Evolutionary conservation across 2,329 filamentous ascomycete species (phyloP).

Genomic region (Penicillium sp.): DNA sequence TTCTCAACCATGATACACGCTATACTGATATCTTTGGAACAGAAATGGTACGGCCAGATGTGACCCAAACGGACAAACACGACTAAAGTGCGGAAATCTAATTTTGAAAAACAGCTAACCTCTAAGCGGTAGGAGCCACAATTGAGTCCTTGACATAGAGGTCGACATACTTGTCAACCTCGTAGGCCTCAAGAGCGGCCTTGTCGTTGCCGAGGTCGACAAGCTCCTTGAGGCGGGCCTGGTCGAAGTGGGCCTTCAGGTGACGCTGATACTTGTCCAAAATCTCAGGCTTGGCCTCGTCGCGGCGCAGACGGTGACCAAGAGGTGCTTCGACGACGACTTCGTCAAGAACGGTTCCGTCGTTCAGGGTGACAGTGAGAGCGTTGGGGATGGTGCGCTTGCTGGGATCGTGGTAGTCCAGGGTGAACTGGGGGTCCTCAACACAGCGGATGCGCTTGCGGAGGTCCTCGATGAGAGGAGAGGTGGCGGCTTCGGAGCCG

Average conservation of each 20-base stretch:
- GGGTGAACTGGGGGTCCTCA: constrained; percentile 92
- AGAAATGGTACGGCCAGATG: not conserved
- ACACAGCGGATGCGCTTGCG: constrained; percentile 94
- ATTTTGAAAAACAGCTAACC: constrained; percentile 10
- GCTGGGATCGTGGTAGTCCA: constrained; percentile 91
- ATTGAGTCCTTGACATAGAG: constrained; percentile 68
- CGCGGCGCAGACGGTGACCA: constrained; percentile 85
- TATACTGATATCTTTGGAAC: constrained; percentile 3
- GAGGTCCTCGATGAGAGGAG: constrained; percentile 85
- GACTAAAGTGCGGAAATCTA: constrained; percentile 10
- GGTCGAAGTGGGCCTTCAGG: constrained; percentile 78
- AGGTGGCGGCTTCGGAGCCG: constrained; percentile 88
- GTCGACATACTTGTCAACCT: constrained; percentile 93
- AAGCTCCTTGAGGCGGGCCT: constrained; percentile 79
- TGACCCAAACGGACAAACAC: not conserved
- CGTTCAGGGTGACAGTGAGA: constrained; percentile 90
- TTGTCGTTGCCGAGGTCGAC: constrained; percentile 78
- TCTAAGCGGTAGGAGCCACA: constrained; percentile 33
- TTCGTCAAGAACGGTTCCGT: constrained; percentile 89
- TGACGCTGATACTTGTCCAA: constrained; percentile 95
- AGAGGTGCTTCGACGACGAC: constrained; percentile 92
- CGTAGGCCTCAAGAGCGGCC: constrained; percentile 75
- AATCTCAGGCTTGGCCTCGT: constrained; percentile 98
- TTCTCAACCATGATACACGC: constrained; percentile 7
- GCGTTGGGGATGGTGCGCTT: constrained; percentile 98